Percentiles rank a stretch among this genome's conserved stretches.
Conservation (phyloP, 306 rosid genomes). For the Delonix regia region DNA sequence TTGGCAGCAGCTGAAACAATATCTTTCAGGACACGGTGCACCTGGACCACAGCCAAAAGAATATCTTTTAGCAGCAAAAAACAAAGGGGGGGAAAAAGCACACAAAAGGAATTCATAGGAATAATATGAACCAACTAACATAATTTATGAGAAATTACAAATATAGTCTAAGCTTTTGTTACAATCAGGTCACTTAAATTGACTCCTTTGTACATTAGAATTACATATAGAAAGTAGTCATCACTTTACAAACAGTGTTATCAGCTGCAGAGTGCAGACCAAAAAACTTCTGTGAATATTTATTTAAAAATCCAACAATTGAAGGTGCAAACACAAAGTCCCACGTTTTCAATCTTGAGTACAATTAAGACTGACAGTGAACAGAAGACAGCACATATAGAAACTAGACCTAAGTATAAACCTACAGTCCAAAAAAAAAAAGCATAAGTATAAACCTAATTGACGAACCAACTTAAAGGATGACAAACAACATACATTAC, state of each 20-base stretch:
- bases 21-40: conserved; percentile 86
- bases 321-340: background rate
- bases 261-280: background rate
- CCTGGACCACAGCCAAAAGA: conserved; percentile 52
- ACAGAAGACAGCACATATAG: background rate
- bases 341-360: background rate
- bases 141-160: background rate
- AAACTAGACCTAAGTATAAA: conserved; percentile 23
- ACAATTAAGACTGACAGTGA: background rate
- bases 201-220: background rate
- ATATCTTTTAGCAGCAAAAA: background rate
- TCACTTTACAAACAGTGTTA: background rate
- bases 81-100: conserved; percentile 11
- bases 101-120: background rate
- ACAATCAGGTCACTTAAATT: conserved; percentile 11
- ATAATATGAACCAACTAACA: background rate
- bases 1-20: conserved; percentile 89
- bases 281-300: background rate
- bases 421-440: too few relatives aligned
- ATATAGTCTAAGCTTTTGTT: conserved; percentile 2
- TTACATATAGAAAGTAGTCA: conserved; percentile 5
- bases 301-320: background rate
- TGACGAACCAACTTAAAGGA: background rate
- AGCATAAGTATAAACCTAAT: background rate
- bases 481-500: conserved; percentile 3